Percentiles rank a stretch among this genome's conserved stretches.
Conservation (phyloP, 2,329 filamentous ascomycete genomes). For the Zasmidium cellare region DNA sequence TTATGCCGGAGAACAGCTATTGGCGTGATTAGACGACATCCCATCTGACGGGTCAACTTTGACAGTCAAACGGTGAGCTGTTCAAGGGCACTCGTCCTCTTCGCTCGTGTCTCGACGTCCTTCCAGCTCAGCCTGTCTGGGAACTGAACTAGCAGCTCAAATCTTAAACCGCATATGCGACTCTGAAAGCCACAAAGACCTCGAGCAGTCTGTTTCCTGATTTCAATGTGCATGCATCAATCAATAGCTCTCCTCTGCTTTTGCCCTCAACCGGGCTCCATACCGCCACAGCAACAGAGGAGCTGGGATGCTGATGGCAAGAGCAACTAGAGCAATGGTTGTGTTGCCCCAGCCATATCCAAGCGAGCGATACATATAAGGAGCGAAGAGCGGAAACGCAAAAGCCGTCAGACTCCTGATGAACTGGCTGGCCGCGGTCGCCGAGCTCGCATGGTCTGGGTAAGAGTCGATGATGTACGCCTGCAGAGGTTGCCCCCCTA, state of each 20-base stretch:
- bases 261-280: conserved; percentile 15
- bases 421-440: conserved; percentile 49
- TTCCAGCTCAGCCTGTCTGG: too few relatives aligned
- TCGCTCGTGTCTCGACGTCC: too few relatives aligned
- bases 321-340: conserved; percentile 13
- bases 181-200: too few relatives aligned
- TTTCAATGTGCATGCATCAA: too few relatives aligned
- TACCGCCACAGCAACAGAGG: conserved; percentile 14
- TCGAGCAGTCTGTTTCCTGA: too few relatives aligned
- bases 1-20: too few relatives aligned
- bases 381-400: conserved; percentile 51
- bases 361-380: conserved; percentile 38
- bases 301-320: conserved; percentile 12
- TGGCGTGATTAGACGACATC: too few relatives aligned
- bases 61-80: too few relatives aligned
- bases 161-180: too few relatives aligned
- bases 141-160: too few relatives aligned
- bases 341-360: conserved; percentile 41
- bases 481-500: conserved; percentile 13
- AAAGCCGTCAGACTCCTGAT: conserved; percentile 49
- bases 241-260: conserved; percentile 11
- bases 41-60: too few relatives aligned
- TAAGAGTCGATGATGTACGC: conserved; percentile 50
- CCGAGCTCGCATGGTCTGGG: conserved; percentile 48
- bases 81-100: too few relatives aligned